phyloP scores from a whole-genome alignment of 345 rosid genomes.

The Populus deltoides region DNA sequence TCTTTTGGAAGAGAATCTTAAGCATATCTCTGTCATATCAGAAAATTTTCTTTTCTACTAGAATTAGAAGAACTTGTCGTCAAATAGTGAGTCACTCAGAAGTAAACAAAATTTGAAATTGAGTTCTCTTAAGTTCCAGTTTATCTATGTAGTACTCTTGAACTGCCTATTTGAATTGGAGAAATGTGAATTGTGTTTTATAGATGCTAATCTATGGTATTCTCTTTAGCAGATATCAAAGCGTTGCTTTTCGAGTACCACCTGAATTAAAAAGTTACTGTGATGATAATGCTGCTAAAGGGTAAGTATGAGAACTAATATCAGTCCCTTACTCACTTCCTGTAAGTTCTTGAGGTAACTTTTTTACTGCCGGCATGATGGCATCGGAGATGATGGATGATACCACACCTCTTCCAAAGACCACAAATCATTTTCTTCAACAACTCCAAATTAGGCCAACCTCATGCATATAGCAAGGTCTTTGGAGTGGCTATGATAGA shows the following conservation, averaged over 20 bases:
- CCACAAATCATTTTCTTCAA: neutral
- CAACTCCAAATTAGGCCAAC: neutral
- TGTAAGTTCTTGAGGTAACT: too few species aligned
- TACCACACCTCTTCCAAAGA: neutral
- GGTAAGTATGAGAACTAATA: slow-evolving; percentile 36
- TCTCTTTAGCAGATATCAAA: slow-evolving; percentile 64
- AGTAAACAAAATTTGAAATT: neutral
- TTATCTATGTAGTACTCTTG: neutral
- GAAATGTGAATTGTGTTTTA: neutral
- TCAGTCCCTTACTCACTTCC: too few species aligned
- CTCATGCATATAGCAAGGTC: neutral
- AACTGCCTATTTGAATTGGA: neutral
- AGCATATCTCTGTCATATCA: neutral
- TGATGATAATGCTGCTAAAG: slow-evolving; percentile 44
- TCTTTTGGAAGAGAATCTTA: slow-evolving; percentile 3
- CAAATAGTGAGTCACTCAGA: neutral
- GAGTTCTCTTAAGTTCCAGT: neutral
- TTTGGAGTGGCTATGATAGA: neutral
- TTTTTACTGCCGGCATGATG: neutral
- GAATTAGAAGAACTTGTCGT: neutral
- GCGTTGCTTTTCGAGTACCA: slow-evolving; percentile 86
- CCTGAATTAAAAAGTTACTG: slow-evolving; percentile 58
- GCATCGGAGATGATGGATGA: neutral
- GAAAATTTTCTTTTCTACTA: neutral
- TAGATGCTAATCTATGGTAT: slow-evolving; percentile 10